These are phyloP conservation scores for Petasospora fabianii DNA, from an alignment of 1,139 yeast species.

Conservation along the genomic window DNA sequence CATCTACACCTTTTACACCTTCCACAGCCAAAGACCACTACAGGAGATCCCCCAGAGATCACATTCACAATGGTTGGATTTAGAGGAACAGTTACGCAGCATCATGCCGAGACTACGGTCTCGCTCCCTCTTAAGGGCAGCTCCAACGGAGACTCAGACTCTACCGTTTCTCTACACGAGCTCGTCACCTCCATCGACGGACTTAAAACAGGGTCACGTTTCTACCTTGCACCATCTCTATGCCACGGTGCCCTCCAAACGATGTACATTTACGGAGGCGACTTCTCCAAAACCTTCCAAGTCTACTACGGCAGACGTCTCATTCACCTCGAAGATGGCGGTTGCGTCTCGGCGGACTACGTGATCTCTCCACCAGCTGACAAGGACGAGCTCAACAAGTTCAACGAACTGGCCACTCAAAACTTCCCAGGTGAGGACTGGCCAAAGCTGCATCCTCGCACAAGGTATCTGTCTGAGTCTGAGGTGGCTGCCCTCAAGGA, in stretches of 20 bases:
- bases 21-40: too few relatives aligned
- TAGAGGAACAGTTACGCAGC: conserved; percentile 30
- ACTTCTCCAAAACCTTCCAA: conserved; percentile 47
- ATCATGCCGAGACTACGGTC: conserved; percentile 32
- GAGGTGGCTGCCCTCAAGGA: conserved; percentile 38
- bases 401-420: conserved; percentile 42
- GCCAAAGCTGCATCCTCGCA: conserved; percentile 76
- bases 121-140: conserved; percentile 35
- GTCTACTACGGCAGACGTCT: conserved; percentile 78
- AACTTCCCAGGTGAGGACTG: conserved; percentile 57
- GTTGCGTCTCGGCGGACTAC: conserved; percentile 77
- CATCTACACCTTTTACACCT: too few relatives aligned
- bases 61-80: conserved; percentile 31
- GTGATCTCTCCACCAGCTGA: conserved; percentile 44
- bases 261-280: conserved; percentile 55
- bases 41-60: too few relatives aligned
- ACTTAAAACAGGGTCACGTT: conserved; percentile 41
- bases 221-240: conserved; percentile 58
- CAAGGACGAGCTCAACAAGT: conserved; percentile 52
- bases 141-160: conserved; percentile 24
- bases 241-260: conserved; percentile 80
- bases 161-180: conserved; percentile 34
- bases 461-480: conserved; percentile 59
- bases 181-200: conserved; percentile 45
- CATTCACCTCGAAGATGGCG: conserved; percentile 56